phyloP scores from a whole-genome alignment of 148 eudicot species.

The Vaccinium myrtillus region DNA sequence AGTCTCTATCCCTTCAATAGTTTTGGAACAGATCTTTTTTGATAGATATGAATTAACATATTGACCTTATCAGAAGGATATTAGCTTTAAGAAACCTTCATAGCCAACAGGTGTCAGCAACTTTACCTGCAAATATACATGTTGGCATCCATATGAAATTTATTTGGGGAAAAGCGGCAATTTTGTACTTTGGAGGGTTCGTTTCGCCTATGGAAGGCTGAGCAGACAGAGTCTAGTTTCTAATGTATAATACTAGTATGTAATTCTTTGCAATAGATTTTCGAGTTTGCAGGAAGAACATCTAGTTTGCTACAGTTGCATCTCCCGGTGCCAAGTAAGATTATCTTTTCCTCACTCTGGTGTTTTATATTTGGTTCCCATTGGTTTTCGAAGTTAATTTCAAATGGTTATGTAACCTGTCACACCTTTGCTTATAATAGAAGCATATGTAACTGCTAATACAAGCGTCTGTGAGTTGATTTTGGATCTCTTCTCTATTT shows the following conservation, averaged over 20 bases:
- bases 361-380: not conserved
- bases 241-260: constrained; percentile 10
- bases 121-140: not conserved
- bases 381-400: not conserved
- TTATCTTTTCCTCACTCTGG: constrained; percentile 31
- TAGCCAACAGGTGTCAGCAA: not conserved
- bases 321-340: constrained; percentile 48
- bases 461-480: constrained; percentile 14
- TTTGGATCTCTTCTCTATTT: constrained; percentile 19
- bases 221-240: not conserved
- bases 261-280: constrained; percentile 40
- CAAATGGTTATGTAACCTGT: constrained; percentile 10
- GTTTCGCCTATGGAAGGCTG: not conserved
- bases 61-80: not conserved
- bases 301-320: constrained; percentile 45
- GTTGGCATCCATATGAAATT: not conserved
- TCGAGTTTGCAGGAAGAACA: constrained; percentile 43
- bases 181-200: not conserved
- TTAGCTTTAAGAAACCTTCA: not conserved
- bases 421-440: not conserved
- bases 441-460: constrained; percentile 1
- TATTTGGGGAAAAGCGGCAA: not conserved
- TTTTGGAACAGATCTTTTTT: not conserved
- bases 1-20: not conserved
- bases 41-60: not conserved